Evolutionary conservation across 129 eudicot species (phyloP).

Genomic region (Flaveria linearis): DNA sequence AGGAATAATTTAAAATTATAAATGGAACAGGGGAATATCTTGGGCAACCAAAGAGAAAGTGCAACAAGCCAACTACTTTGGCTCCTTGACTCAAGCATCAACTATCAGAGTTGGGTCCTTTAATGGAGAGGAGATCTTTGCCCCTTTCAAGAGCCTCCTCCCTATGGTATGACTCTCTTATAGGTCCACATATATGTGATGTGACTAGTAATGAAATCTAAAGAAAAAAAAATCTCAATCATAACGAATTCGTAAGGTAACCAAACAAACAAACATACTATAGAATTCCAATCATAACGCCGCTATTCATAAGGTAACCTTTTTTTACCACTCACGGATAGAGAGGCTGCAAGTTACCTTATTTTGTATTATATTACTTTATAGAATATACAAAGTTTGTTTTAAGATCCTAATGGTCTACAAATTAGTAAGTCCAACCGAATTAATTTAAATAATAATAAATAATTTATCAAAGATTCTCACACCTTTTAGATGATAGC

Average conservation of each 20-base stretch:
- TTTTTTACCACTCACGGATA: too few species aligned
- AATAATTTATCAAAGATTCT: too few species aligned
- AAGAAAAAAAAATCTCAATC: not conserved
- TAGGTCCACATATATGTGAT: too few species aligned
- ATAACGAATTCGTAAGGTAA: too few species aligned
- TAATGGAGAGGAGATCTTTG: slow-evolving; percentile 97
- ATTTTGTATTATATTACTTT: too few species aligned
- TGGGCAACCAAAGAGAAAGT: slow-evolving; percentile 98
- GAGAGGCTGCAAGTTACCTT: too few species aligned
- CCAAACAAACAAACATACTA: too few species aligned
- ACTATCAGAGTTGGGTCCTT: slow-evolving; percentile 91
- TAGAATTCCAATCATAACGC: too few species aligned
- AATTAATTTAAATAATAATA: too few species aligned
- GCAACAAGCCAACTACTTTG: slow-evolving; percentile 93
- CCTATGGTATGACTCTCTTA: slow-evolving; percentile 63
- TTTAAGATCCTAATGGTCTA: not conserved
- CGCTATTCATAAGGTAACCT: too few species aligned
- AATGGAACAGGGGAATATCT: slow-evolving; percentile 81
- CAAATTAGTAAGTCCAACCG: not conserved
- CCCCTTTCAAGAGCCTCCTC: slow-evolving; percentile 95
- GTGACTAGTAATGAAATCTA: too few species aligned
- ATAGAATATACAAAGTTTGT: not conserved
- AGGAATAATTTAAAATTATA: not conserved
- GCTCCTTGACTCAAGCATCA: slow-evolving; percentile 95
- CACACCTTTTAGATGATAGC: too few species aligned